These are phyloP conservation scores for Tetrahymena borealis DNA, from an alignment of 73 alveolate species.

Conservation along the genomic window DNA sequence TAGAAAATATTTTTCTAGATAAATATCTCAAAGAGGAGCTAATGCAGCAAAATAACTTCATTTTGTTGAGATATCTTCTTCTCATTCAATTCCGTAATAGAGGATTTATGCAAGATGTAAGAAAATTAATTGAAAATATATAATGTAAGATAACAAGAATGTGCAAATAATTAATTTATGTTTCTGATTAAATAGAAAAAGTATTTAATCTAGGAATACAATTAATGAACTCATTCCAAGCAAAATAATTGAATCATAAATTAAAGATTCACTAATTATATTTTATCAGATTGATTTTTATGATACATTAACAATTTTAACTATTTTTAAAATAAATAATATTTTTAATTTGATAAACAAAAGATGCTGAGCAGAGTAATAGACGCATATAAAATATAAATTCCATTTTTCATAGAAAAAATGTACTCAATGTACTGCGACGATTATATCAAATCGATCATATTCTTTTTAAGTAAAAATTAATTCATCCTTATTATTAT, in stretches of 20 bases:
- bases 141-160: too few species aligned
- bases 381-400: neutral
- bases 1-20: neutral
- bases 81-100: neutral
- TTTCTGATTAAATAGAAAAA: too few species aligned
- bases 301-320: neutral
- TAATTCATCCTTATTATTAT: neutral
- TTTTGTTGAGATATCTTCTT: neutral
- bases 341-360: neutral
- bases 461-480: neutral
- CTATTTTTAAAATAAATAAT: neutral
- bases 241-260: too few species aligned
- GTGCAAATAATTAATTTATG: too few species aligned
- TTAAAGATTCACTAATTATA: neutral
- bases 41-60: neutral
- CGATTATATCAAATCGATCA: neutral
- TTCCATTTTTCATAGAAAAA: neutral
- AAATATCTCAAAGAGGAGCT: neutral
- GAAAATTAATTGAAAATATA: too few species aligned
- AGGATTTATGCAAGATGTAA: neutral
- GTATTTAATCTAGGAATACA: too few species aligned
- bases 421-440: neutral
- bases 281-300: neutral
- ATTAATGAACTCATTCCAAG: too few species aligned
- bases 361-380: neutral